Evolutionary conservation across 1,139 yeast species (phyloP), one percentile per base, ranked within the genome.

Genomic region (Magnusiomyces sp.): DNA sequence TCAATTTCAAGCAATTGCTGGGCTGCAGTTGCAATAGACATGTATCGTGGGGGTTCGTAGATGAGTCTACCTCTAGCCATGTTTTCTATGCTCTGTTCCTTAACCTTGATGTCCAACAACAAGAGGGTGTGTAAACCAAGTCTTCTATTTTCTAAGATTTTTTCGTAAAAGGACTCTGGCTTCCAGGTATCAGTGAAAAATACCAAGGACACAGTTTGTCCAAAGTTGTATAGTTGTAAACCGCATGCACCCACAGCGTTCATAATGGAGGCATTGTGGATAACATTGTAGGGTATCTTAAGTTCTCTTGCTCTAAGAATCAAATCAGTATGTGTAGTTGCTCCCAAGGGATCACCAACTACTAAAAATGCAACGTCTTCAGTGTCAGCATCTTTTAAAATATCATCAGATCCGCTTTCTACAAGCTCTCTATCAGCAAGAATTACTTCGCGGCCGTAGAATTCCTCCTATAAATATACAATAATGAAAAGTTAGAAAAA

Each of bases 211-310:
- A 92, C 94, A 13, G 97, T 89, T 70, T 92, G 98, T 7, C 98
- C 98, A 69, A 90, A 92, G 60, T 85, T 90, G 69, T 92, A 92
- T 54, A 92, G 75, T 67, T 92, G 98, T 56, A 92, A 75, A 23
- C 98, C 98, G 71, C 97, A 89, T 1, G 97, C 95, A 13, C 98
- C 98, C 23, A 92, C 95, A 0, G 98, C 98, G 65, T 92, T 92
- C 97, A 92, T 89, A 20, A 92, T 95, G 23, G 95, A 86, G 2
- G 98, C 98, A 67, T 92, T 92, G 70, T 92, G 98, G 53, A 92
- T 79, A 47, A 86, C 78, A 62, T 86, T 94, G 43, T 86, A 88
- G 51, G 76, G 72, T 62, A 92, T 87, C 1, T 79, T 80, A 55
- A 82, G 73, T 66, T 86, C 95, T 59, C 95, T 77, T 36, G 97